Base-by-base conservation (phyloP, 1,284 basidiomycete genomes). In the Limonomyces culmigenus region DNA sequence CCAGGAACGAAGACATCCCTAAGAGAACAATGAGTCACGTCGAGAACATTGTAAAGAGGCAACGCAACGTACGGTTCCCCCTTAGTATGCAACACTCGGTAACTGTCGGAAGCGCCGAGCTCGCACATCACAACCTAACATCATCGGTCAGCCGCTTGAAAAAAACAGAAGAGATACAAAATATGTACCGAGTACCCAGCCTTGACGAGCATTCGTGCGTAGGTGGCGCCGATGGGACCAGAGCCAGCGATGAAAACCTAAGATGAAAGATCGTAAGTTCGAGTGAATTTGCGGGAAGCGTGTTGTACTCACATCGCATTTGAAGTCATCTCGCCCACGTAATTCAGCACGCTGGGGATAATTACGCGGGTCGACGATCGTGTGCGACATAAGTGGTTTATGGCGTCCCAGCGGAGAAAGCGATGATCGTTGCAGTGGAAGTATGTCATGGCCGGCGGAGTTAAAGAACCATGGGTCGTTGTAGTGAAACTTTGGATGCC, bases 211-310 rank as follows among this genome's bases (percentile, higher is more conserved):
- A 38, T 35, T 20, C 43, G 46, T 4, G 52, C 52, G 30, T 43
- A 53, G 3, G 48, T 49, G 3, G 49, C 46, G 15, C 50, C 52
- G 21, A 54, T 45, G 14, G 52, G 52, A 2, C 52, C 52, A 38
- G 45, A 47, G 18, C 49, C 47, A n/a, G 46, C 49, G 27, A 50
- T 49, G 37, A 51, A 44, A 3, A 47, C 43, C 43, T 47, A 8
- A n/a, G n/a, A 27, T 8, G n/a, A 8, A 27, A 27, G 8, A 27
- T n/a, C 10, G 8, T n/a, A n/a, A n/a, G n/a, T n/a, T n/a, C n/a
- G n/a, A n/a, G n/a, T n/a, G n/a, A n/a, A n/a, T n/a, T n/a, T n/a
- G n/a, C n/a, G n/a, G n/a, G n/a, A n/a, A n/a, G n/a, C n/a, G n/a
- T n/a, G n/a, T n/a, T n/a, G n/a, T n/a, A n/a, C n/a, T n/a, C n/a